Evolutionary conservation across 202 grass and related monocot genomes (phyloP).

Genomic region (Miscanthus sacchariflorus): DNA sequence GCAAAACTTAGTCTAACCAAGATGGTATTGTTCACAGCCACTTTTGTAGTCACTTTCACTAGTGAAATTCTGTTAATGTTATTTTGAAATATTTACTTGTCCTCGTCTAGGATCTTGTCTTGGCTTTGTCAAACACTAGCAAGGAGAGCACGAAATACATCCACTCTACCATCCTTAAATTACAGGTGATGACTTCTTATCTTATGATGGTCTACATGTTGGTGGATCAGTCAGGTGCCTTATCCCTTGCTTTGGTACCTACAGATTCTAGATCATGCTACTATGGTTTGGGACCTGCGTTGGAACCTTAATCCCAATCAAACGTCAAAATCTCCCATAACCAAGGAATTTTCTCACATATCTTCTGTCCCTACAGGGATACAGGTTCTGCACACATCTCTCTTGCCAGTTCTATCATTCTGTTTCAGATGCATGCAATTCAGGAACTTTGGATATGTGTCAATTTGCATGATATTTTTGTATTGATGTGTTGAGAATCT

Average conservation of each 20-base stretch:
- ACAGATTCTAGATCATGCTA: constrained; percentile 95
- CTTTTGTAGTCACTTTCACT: constrained; percentile 26
- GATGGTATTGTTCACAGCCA: constrained; percentile 61
- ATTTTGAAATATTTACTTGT: constrained; percentile 41
- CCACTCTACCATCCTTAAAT: constrained; percentile 80
- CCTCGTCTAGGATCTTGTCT: constrained; percentile 71
- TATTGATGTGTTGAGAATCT: neutral
- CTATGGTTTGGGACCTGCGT: constrained; percentile 78
- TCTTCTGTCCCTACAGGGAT: constrained; percentile 64
- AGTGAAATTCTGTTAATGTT: constrained; percentile 26
- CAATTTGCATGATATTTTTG: constrained; percentile 18
- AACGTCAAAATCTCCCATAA: constrained; percentile 45
- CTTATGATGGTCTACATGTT: constrained; percentile 28
- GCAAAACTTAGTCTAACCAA: constrained; percentile 77
- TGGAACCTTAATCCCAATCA: constrained; percentile 65
- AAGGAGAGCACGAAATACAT: constrained; percentile 95
- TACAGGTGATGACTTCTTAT: constrained; percentile 67
- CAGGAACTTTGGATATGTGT: neutral
- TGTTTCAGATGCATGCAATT: neutral
- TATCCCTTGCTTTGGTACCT: constrained; percentile 41
- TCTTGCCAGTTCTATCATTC: constrained; percentile 25
- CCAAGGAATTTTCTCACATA: constrained; percentile 48
- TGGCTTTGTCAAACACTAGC: constrained; percentile 86
- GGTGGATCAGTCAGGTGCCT: constrained; percentile 25
- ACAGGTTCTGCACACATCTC: constrained; percentile 64